These are phyloP conservation scores for Leucaena leucocephala DNA, from an alignment of 306 rosid genomes.

Conservation along the genomic window DNA sequence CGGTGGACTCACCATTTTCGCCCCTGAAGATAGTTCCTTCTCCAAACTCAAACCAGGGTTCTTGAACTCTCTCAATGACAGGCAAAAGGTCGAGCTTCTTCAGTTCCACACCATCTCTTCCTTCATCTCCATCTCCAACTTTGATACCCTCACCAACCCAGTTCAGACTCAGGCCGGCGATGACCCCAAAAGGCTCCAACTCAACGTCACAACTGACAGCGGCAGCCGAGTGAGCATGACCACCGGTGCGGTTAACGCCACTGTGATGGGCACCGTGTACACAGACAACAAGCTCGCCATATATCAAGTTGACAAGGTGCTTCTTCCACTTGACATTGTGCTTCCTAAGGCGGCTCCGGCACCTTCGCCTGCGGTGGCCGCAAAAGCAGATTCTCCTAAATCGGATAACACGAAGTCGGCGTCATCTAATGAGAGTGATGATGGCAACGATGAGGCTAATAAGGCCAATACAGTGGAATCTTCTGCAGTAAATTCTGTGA, in stretches of 20 bases:
- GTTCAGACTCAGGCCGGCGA: conserved; percentile 74
- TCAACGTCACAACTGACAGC: conserved; percentile 47
- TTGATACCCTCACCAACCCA: conserved; percentile 74
- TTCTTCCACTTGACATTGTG: conserved; percentile 66
- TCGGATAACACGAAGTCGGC: conserved; percentile 29
- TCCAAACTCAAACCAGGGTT: conserved; percentile 68
- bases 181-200: conserved; percentile 52
- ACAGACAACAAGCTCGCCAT: conserved; percentile 44
- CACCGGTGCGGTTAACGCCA: conserved; percentile 68
- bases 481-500: conserved; percentile 20
- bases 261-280: conserved; percentile 60
- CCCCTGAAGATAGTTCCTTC: conserved; percentile 67
- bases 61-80: conserved; percentile 55
- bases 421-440: conserved; percentile 16
- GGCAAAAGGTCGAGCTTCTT: conserved; percentile 62
- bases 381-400: conserved; percentile 40
- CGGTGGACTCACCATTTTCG: conserved; percentile 62
- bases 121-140: conserved; percentile 49
- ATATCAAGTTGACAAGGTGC: conserved; percentile 68
- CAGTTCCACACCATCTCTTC: conserved; percentile 66
- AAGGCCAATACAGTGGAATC: conserved; percentile 8
- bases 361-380: conserved; percentile 39
- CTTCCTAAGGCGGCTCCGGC: conserved; percentile 62
- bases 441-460: conserved; percentile 10
- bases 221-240: conserved; percentile 64